Evolutionary conservation across 495 filamentous ascomycete genomes (phyloP), one percentile per base, ranked within the genome.

Genomic region (Neurospora tetraspora): DNA sequence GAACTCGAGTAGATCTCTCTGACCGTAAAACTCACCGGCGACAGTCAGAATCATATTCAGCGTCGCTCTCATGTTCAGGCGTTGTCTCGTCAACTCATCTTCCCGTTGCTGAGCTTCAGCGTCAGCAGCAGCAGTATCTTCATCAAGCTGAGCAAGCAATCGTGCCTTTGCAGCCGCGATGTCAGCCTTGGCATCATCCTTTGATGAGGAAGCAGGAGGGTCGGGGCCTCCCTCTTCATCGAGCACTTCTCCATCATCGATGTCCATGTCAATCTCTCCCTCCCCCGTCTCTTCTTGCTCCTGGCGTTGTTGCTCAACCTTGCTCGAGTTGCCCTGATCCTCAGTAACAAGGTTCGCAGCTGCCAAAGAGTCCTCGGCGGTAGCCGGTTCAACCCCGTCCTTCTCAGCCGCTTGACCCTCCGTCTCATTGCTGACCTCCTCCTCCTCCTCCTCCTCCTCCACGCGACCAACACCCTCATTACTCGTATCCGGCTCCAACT

Each of bases 11-110:
- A 99, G 82, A 81, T 99, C 96, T 71, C 90, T 85, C 83, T 99
- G 96, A 3, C 96, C 94, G 80, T 92, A 99, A 76, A 91, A 89
- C 81, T 97, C 94, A 75, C 94, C 96, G 45, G 92, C 91, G 37
- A 99, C 85, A 0, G 92, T 94, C 70, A 99, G 85, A 72, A 97
- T 92, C 92, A 97, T 97, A 79, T 97, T 95, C 8, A 97, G 84
- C 71, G 91, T 91, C 27, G 83, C 85, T 70, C 83, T 81, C 73
- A 86, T 84, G 78, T 88, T 89, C 75, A 77, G 65, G 39, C 71
- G 76, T 39, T 78, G 73, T 14, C 79, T 73, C 11, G 74, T 42
- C 40, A 38, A 12, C 69, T 68, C 39, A 14, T 23, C 47, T 12
- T 59, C 7, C 11, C 59, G 34, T 10, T 37, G 34, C 43, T 42